A percentile compares a stretch with the other conserved stretches of the same genome.
These are phyloP conservation scores for Podaxis sp. DNA, from an alignment of 768 basidiomycete genomes.

Conservation along the genomic window DNA sequence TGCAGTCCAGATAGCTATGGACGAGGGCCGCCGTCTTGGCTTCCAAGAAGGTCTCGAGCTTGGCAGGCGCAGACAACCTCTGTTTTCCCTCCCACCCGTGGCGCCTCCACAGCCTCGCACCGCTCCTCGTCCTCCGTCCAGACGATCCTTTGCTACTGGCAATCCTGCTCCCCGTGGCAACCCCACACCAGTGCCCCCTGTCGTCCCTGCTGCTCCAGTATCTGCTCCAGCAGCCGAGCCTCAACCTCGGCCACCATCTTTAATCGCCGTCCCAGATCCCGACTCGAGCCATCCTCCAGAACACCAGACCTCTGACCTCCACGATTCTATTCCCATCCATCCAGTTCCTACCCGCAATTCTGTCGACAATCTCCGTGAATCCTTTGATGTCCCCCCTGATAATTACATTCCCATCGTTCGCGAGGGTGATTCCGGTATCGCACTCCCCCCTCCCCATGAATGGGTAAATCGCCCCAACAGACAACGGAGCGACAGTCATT, in stretches of 20 bases:
- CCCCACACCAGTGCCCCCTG: background rate
- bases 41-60: constrained; percentile 46
- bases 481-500: constrained; percentile 12
- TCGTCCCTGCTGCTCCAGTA: background rate
- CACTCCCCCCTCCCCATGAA: constrained; percentile 52
- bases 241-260: constrained; percentile 17
- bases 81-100: constrained; percentile 1
- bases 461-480: constrained; percentile 26
- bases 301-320: constrained; percentile 1
- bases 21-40: constrained; percentile 52
- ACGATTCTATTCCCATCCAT: constrained; percentile 18
- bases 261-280: constrained; percentile 14
- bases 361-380: constrained; percentile 22
- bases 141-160: background rate
- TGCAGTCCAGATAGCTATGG: constrained; percentile 47
- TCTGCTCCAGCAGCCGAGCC: constrained; percentile 24
- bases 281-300: constrained; percentile 19
- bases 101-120: background rate
- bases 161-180: background rate
- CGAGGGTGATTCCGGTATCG: constrained; percentile 32
- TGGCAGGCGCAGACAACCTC: constrained; percentile 17
- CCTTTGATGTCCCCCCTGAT: constrained; percentile 41
- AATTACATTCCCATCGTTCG: constrained; percentile 47
- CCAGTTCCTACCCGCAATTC: constrained; percentile 18
- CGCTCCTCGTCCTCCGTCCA: background rate